Evolutionary conservation across 345 rosid species (phyloP).

Genomic region (Dipteronia dyeriana): DNA sequence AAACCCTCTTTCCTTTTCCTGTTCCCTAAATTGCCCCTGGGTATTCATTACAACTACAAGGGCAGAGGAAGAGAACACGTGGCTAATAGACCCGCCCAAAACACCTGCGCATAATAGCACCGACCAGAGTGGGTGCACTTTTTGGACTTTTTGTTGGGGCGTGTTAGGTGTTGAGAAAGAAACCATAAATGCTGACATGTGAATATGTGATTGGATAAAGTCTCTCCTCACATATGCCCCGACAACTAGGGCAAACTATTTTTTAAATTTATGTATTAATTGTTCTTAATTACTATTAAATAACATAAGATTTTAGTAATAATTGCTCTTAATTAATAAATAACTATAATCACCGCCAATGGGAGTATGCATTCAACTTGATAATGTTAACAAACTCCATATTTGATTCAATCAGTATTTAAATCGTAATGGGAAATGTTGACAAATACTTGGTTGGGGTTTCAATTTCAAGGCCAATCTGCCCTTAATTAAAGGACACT

Average conservation of each 20-base stretch:
- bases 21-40: neutral
- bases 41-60: neutral
- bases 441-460: neutral
- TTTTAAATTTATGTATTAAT: too few relatives aligned
- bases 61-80: too few relatives aligned
- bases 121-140: constrained; percentile 6
- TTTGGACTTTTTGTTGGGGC: too few relatives aligned
- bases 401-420: too few relatives aligned
- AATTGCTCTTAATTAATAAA: neutral
- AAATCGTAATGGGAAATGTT: too few relatives aligned
- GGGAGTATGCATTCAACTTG: too few relatives aligned
- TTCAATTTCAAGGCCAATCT: constrained; percentile 8
- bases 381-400: too few relatives aligned
- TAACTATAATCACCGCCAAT: neutral
- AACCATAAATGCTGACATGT: constrained; percentile 24
- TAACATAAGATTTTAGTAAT: too few relatives aligned
- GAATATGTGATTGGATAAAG: neutral
- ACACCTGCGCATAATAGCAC: neutral
- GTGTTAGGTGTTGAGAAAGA: neutral
- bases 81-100: neutral
- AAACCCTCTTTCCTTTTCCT: too few relatives aligned
- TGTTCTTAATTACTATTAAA: too few relatives aligned
- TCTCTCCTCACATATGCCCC: too few relatives aligned
- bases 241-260: too few relatives aligned
- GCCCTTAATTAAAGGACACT: neutral